Percentiles rank a stretch among this genome's conserved stretches.
Evolutionary conservation across 192 early-diverging fungal genomes (phyloP).

Genomic region (Phlyctochytrium planicorne): DNA sequence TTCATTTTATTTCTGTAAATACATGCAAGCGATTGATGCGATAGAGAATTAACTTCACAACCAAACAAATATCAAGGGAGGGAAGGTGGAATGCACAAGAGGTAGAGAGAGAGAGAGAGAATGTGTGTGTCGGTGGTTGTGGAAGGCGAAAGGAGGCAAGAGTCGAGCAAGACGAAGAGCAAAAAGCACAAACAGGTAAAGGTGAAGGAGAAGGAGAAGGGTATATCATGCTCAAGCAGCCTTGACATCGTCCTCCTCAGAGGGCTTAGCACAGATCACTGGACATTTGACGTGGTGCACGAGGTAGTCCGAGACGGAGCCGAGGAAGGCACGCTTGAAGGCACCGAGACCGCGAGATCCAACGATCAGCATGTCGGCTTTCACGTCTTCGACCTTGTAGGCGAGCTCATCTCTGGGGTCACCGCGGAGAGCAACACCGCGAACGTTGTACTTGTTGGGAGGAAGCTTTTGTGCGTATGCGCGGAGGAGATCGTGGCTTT

Average conservation of each 20-base stretch:
- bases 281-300: constrained; percentile 36
- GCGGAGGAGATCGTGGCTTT: constrained; percentile 2
- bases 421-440: constrained; percentile 36
- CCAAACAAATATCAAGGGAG: no score
- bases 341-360: constrained; percentile 61
- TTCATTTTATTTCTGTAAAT: no score
- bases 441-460: constrained; percentile 28
- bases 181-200: no score
- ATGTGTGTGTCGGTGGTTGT: no score
- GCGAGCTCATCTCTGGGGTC: constrained; percentile 64
- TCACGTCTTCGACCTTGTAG: constrained; percentile 54
- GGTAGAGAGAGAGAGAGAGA: no score
- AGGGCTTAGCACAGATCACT: constrained; percentile 10
- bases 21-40: no score
- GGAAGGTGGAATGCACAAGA: no score
- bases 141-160: no score
- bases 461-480: constrained; percentile 26
- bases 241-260: not conserved
- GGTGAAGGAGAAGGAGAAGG: no score
- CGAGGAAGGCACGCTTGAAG: constrained; percentile 46
- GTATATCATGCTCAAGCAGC: no score
- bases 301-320: constrained; percentile 47
- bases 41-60: no score
- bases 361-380: constrained; percentile 60
- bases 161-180: no score